Evolutionary conservation across 208 protist species (phyloP).

Genomic region (Acanthamoeba culbertsoni): DNA sequence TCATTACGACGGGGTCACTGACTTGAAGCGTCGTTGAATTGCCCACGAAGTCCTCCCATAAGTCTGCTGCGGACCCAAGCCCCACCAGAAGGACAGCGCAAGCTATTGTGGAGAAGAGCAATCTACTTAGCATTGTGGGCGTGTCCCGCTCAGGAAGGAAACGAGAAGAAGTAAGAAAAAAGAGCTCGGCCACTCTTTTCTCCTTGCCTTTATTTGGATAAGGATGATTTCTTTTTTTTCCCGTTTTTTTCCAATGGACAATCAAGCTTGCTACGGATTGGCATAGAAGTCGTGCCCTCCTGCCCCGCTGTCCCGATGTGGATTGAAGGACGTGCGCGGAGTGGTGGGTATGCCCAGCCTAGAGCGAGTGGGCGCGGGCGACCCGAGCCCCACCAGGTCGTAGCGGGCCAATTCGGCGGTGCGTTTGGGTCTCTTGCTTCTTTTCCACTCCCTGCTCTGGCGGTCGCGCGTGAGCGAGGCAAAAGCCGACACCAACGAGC

Average conservation of each 20-base stretch:
- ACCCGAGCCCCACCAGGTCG: not conserved
- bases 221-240: no score
- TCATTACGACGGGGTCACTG: no score
- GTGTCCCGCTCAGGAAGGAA: no score
- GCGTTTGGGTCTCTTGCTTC: not conserved
- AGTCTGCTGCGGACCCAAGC: no score
- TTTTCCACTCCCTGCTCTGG: not conserved
- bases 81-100: no score
- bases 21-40: no score
- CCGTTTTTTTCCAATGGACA: not conserved
- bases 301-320: not conserved
- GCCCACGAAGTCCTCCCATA: no score
- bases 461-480: not conserved
- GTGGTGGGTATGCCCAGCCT: not conserved
- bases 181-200: no score
- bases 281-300: not conserved
- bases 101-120: no score
- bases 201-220: no score
- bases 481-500: slow-evolving; percentile 4
- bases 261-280: not conserved
- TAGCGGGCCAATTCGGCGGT: not conserved
- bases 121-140: no score
- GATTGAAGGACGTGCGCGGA: slow-evolving; percentile 1
- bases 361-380: not conserved
- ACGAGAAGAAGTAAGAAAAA: no score